These are phyloP conservation scores for Bonia amplexicaulis DNA, from an alignment of 176 grass and related monocot species.

Conservation along the genomic window DNA sequence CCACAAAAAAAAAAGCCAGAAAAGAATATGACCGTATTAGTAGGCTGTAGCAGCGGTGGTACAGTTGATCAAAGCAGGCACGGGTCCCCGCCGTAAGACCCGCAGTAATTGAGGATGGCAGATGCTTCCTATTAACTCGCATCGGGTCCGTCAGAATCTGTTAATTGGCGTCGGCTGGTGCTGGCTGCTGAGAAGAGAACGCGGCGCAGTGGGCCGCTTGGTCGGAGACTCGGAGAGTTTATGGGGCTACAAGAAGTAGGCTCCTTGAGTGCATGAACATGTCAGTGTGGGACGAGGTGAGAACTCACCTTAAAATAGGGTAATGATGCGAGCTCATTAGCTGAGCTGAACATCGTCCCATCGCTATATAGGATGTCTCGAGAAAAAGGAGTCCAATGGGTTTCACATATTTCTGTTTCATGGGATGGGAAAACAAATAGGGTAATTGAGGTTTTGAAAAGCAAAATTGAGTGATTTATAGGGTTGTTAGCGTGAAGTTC, in stretches of 20 bases:
- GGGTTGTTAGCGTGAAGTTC: background rate
- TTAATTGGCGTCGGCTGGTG: background rate
- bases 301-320: background rate
- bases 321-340: background rate
- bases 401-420: background rate
- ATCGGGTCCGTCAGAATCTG: background rate
- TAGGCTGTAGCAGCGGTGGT: background rate
- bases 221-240: too few relatives aligned
- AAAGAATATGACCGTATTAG: too few relatives aligned
- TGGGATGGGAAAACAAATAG: background rate
- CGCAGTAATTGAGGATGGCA: background rate
- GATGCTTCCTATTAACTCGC: background rate
- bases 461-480: background rate
- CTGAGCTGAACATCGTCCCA: background rate
- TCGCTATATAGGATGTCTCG: background rate
- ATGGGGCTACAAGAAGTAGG: background rate
- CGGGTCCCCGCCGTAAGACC: background rate
- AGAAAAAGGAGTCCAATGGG: background rate
- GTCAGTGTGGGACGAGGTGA: background rate
- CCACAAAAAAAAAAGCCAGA: too few relatives aligned
- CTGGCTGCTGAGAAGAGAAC: background rate
- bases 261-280: background rate
- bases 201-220: background rate
- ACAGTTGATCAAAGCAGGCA: background rate
- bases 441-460: background rate